Evolutionary conservation across 495 filamentous ascomycete genomes (phyloP).

Genomic region (Hypoxylon rickii): DNA sequence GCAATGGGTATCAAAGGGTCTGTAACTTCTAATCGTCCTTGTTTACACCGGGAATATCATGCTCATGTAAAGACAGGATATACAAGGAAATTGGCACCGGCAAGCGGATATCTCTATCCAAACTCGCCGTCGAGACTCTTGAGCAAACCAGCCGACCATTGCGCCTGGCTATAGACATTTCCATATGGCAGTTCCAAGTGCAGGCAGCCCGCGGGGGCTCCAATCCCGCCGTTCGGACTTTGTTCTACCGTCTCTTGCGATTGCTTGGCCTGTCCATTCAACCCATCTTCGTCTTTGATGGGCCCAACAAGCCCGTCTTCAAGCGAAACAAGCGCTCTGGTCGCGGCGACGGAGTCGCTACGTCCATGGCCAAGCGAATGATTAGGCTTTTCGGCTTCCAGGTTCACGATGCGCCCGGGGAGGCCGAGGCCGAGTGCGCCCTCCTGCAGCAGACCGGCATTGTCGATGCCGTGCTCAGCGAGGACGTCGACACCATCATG

Average conservation of each 20-base stretch:
- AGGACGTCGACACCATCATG: constrained; percentile 98
- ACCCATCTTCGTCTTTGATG: constrained; percentile 96
- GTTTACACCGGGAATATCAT: background rate
- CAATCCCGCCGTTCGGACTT: constrained; percentile 88
- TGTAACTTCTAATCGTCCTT: constrained; percentile 11
- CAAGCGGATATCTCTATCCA: constrained; percentile 78
- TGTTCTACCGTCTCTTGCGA: constrained; percentile 90
- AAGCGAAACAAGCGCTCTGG: constrained; percentile 77
- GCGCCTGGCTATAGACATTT: constrained; percentile 89
- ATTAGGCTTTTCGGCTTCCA: constrained; percentile 85
- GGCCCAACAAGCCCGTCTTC: constrained; percentile 84
- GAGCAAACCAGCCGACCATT: constrained; percentile 72
- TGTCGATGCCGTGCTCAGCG: constrained; percentile 93
- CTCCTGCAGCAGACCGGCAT: constrained; percentile 79
- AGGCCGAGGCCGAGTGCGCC: constrained; percentile 97
- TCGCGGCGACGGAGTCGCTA: constrained; percentile 51
- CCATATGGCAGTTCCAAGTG: constrained; percentile 96
- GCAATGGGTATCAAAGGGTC: constrained; percentile 69
- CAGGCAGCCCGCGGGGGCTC: constrained; percentile 84
- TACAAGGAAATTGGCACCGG: constrained; percentile 87
- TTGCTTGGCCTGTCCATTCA: constrained; percentile 80
- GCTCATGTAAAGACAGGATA: constrained; percentile 61
- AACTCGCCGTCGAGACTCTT: constrained; percentile 76
- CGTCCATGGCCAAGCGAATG: constrained; percentile 74
- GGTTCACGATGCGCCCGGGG: constrained; percentile 85